Base-by-base conservation (phyloP, 495 filamentous ascomycete genomes). In the Chaetomium tenue region DNA sequence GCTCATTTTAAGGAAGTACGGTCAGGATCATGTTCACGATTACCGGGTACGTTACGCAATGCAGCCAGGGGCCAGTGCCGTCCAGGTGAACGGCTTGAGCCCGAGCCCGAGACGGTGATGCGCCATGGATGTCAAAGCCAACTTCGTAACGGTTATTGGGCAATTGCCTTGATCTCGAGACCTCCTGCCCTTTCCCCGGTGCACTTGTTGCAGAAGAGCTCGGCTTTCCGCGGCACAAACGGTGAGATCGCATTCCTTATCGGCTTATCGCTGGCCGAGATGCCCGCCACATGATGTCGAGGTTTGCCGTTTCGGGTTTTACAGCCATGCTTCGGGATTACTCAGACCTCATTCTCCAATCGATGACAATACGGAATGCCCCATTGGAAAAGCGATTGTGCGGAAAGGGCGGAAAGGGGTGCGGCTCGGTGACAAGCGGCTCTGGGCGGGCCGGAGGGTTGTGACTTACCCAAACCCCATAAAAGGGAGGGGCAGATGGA, bases 211-310 rank as follows among this genome's bases (percentile, higher is more conserved):
- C 39, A 42, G 33, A 30, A 47, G 5, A 23, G 44, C 61, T 71
- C 71, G 71, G 71, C 67, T 73, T 68, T 52, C 52, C 37, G 28
- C 71, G 71, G 71, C 71, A 65, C 53, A 73, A 69, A 40, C 25
- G 22, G 20, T 18, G 23, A 16, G 40, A n/a, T 6, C 25, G 1
- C n/a, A 16, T 37, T 12, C 46, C 51, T 52, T 66, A 68, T 68
- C 60, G 42, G 63, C 60, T 68, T 68, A 68, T 61, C 60, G 57
- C 37, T 4, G 28, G 25, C 23, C 9, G 28, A 30, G 18, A 20
- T n/a, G 20, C 39, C 33, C 25, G 37, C 47, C 58, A 46, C 56
- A 68, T 73, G 67, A 73, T 71, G 71, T 71, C 69, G 65, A 68
- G 55, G 63, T 59, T 37, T 66, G 63, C 64, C 60, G 12, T 63